Base-by-base conservation (phyloP, 2,329 filamentous ascomycete genomes). In the Fusarium sulawesiense region DNA sequence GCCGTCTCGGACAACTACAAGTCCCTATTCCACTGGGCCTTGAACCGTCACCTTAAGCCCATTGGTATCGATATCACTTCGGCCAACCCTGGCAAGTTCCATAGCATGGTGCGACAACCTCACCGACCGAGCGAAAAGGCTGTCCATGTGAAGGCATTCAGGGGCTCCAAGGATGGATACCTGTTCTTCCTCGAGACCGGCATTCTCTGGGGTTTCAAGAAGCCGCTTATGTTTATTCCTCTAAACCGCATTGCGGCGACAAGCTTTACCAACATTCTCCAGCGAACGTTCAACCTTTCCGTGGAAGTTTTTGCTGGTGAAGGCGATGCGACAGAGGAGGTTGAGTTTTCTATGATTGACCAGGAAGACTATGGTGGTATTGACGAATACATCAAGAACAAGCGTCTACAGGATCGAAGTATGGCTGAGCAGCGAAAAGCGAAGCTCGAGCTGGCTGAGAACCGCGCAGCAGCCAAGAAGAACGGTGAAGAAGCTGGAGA, bases 201-300 rank as follows among this genome's bases (percentile, higher is more conserved):
- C 16, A 91, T 92, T 56, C 76, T 92, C 10, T 92, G 89, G 88
- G 89, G 84, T 1, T 92, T 90, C 82, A 91, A 91, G 79, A 92
- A 92, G 78, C 90, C 90, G 1, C 77, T 92, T 4, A 79, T 90
- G 23, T 91, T 91, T 71, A 81, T 92, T 7, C 88, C 89, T 7
- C 83, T 91, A 20, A 84, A 87, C 55, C 83, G 85, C 14, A 88
- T 92, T 53, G 82, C 83, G 0, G 88, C 88, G 3, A 82, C 91
- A n/a, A 90, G 88, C 73, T 92, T 91, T 76, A 91, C 89, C 7
- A 91, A 82, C 62, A 88, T 92, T 27, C 80, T 92, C 47, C 89
- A 91, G 74, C 84, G 89, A 23, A 92, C 90, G 0, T 92, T 92
- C 72, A 92, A 91, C 72, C 84, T 92, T 46, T 87, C 86, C 2